A percentile compares a stretch with the other conserved stretches of the same genome.
Conservation (phyloP, 73 alveolate species). For the Tetrahymena elliotti region DNA sequence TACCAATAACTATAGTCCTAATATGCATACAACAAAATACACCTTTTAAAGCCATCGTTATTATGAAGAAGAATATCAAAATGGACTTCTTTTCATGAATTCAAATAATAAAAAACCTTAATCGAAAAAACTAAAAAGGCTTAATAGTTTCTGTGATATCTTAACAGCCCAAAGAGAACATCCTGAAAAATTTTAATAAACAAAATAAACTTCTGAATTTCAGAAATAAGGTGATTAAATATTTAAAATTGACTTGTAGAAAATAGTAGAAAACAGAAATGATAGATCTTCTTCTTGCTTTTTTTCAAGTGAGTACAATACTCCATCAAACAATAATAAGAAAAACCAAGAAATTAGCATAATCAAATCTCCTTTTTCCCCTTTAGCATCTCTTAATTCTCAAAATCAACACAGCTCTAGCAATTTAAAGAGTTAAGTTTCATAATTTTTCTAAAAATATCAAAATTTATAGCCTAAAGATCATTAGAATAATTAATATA, state of each 20-base stretch:
- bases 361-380: neutral
- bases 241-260: neutral
- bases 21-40: neutral
- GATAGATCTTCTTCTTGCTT: neutral
- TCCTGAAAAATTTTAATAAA: neutral
- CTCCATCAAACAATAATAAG: neutral
- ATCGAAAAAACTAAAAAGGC: neutral
- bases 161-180: neutral
- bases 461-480: neutral
- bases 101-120: neutral
- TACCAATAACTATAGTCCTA: neutral
- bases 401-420: neutral
- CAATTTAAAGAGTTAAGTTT: neutral
- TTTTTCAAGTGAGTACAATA: neutral
- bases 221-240: neutral
- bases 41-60: neutral
- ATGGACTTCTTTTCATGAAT: neutral
- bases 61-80: neutral
- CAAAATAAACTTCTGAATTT: neutral
- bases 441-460: neutral
- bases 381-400: neutral
- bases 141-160: neutral
- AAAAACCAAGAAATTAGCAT: neutral
- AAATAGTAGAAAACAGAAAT: neutral
- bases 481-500: too few relatives aligned